These are phyloP conservation scores for Fusarium illudens DNA, from an alignment of 2,329 filamentous ascomycete genomes.

Conservation along the genomic window DNA sequence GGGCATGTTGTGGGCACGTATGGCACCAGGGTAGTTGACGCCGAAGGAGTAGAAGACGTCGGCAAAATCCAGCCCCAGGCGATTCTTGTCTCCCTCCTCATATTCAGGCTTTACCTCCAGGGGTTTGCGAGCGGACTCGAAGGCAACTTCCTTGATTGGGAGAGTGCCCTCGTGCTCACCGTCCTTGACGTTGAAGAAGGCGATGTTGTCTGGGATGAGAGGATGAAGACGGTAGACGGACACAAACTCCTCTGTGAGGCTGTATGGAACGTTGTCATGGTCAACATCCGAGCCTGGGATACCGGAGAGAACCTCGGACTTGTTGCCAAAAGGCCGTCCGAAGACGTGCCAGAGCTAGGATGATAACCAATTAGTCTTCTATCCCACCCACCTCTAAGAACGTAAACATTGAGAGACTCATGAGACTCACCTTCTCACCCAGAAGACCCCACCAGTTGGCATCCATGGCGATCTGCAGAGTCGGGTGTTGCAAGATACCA, in stretches of 20 bases:
- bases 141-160: slow-evolving; percentile 7
- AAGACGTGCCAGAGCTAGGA: slow-evolving; percentile 15
- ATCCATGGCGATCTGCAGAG: slow-evolving; percentile 22
- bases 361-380: accelerated
- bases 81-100: background rate
- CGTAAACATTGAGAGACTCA: no score
- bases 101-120: background rate
- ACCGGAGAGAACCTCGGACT: slow-evolving; percentile 20
- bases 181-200: slow-evolving; percentile 16
- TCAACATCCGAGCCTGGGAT: slow-evolving; percentile 20
- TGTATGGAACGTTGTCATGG: slow-evolving; percentile 13
- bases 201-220: slow-evolving; percentile 16
- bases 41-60: slow-evolving; percentile 27
- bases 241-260: slow-evolving; percentile 21
- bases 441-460: slow-evolving; percentile 25
- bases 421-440: slow-evolving; percentile 12
- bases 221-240: slow-evolving; percentile 22
- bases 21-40: slow-evolving; percentile 13
- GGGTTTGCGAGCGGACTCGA: slow-evolving; percentile 15
- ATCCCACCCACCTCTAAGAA: no score
- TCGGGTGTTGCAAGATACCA: slow-evolving; percentile 17
- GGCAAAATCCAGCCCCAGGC: background rate
- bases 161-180: slow-evolving; percentile 11
- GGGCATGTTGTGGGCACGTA: slow-evolving; percentile 24
- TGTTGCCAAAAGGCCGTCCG: slow-evolving; percentile 15